Conservation (phyloP, 345 rosid species). For the Acer negundo region DNA sequence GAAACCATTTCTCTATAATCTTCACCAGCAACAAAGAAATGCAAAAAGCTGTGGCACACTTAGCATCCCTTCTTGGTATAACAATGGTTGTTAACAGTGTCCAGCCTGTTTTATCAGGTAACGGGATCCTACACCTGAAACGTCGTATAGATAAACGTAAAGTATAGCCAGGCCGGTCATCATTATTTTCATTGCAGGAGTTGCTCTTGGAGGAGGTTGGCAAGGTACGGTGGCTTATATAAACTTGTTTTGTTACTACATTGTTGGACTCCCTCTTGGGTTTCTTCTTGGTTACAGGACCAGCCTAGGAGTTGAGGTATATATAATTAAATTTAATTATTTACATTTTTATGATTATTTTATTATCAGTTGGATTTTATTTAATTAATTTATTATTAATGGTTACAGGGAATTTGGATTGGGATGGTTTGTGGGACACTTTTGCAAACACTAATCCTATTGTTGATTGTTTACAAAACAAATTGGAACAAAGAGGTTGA, state of each 20-base stretch:
- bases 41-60: slow-evolving; percentile 58
- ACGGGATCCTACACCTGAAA: neutral
- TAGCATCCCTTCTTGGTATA: slow-evolving; percentile 76
- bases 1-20: slow-evolving; percentile 61
- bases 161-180: too few species aligned
- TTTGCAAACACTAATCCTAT: slow-evolving; percentile 76
- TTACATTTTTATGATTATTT: too few species aligned
- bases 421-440: slow-evolving; percentile 90
- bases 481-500: slow-evolving; percentile 96
- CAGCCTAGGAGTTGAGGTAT: slow-evolving; percentile 69
- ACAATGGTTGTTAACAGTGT: slow-evolving; percentile 84
- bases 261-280: slow-evolving; percentile 76
- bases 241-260: slow-evolving; percentile 77
- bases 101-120: slow-evolving; percentile 90
- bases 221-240: slow-evolving; percentile 87
- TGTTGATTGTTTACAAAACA: slow-evolving; percentile 58
- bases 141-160: too few species aligned
- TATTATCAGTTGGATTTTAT: neutral
- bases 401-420: slow-evolving; percentile 83
- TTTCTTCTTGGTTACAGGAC: slow-evolving; percentile 79
- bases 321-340: neutral
- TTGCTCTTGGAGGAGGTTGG: slow-evolving; percentile 98
- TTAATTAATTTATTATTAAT: neutral
- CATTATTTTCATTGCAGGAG: slow-evolving; percentile 45
- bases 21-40: slow-evolving; percentile 62